Percentiles rank a stretch among this genome's conserved stretches.
Evolutionary conservation across 2,329 filamentous ascomycete genomes (phyloP).

Genomic region (Epicoccum nigrum): DNA sequence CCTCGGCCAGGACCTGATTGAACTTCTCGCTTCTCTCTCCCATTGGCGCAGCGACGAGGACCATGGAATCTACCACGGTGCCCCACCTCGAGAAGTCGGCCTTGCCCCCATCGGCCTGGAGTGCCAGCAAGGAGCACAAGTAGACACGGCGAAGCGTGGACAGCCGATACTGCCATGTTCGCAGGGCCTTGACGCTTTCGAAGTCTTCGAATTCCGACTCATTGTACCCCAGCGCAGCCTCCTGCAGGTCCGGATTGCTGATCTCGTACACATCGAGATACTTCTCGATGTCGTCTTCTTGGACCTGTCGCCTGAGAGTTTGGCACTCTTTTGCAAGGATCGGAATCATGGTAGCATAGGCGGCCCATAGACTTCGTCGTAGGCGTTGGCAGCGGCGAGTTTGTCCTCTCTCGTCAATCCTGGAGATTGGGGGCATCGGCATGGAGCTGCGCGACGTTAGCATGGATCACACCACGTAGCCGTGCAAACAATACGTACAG

Average conservation of each 20-base stretch:
- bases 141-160: conserved; percentile 83
- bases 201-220: conserved; percentile 74
- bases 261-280: conserved; percentile 77
- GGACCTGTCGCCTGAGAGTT: conserved; percentile 73
- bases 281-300: conserved; percentile 83
- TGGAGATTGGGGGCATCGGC: conserved; percentile 88
- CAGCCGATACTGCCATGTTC: conserved; percentile 69
- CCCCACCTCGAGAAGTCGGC: conserved; percentile 81
- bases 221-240: conserved; percentile 60
- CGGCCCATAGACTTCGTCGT: conserved; percentile 74
- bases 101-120: conserved; percentile 80
- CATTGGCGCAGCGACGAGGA: conserved; percentile 67
- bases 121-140: conserved; percentile 84
- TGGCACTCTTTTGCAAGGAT: conserved; percentile 74
- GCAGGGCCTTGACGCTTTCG: conserved; percentile 79
- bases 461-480: rapidly evolving
- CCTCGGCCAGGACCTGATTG: conserved; percentile 73
- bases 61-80: conserved; percentile 76
- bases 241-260: conserved; percentile 53
- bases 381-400: conserved; percentile 79
- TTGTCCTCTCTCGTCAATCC: conserved; percentile 83
- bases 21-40: conserved; percentile 68
- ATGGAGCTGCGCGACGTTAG: conserved; percentile 66
- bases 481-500: conserved; percentile 61
- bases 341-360: conserved; percentile 72